A percentile compares a stretch with the other conserved stretches of the same genome.
Conservation (phyloP, 805 yeast species). For the Wickerhamiella lipophila region DNA sequence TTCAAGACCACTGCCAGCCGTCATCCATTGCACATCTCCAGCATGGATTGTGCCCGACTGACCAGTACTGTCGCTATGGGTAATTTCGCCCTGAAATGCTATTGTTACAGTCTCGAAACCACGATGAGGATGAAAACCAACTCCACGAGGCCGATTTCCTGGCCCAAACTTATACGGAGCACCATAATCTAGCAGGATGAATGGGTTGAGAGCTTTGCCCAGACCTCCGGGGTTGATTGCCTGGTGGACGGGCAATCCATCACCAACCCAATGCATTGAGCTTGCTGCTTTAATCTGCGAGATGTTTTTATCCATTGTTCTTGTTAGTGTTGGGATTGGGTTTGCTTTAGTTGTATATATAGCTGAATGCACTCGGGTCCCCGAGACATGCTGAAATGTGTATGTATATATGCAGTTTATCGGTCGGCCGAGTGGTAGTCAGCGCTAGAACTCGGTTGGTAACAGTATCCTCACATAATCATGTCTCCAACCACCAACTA, state of each 20-base stretch:
- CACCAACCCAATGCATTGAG: constrained; percentile 14
- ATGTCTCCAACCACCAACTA: not conserved
- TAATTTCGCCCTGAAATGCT: constrained; percentile 50
- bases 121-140: constrained; percentile 49
- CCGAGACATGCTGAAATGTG: not conserved
- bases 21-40: constrained; percentile 88
- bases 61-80: constrained; percentile 82
- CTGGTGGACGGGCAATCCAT: constrained; percentile 10
- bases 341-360: not conserved
- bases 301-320: not conserved
- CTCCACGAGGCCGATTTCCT: constrained; percentile 8
- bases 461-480: no score
- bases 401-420: no score
- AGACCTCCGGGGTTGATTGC: constrained; percentile 4
- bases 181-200: constrained; percentile 13
- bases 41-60: constrained; percentile 60
- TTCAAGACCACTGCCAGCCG: constrained; percentile 79
- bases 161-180: constrained; percentile 13
- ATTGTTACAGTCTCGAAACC: constrained; percentile 75
- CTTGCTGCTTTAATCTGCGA: not conserved
- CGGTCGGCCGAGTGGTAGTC: not conserved
- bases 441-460: not conserved
- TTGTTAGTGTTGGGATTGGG: not conserved
- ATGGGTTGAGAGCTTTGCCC: constrained; percentile 12
- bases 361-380: not conserved